Conservation (phyloP, 441 rosid species). For the Erysimum cheiri region DNA sequence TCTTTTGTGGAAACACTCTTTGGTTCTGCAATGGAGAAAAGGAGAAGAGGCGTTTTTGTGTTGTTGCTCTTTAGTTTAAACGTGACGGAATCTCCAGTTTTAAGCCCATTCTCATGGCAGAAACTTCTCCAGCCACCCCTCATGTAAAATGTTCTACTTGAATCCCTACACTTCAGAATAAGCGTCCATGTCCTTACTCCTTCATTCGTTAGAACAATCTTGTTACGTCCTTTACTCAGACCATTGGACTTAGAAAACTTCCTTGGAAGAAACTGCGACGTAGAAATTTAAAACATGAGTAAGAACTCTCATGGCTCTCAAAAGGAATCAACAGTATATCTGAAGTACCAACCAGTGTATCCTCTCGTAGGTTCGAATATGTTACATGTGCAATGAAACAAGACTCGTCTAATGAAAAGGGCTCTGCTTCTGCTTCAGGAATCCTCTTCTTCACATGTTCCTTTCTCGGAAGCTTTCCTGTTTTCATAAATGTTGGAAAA, state of each 20-base stretch:
- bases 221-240: slow-evolving; percentile 14
- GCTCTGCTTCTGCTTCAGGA: slow-evolving; percentile 7
- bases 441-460: slow-evolving; percentile 18
- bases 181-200: slow-evolving; percentile 2
- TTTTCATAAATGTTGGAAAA: background rate
- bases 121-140: slow-evolving; percentile 31
- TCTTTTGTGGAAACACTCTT: background rate
- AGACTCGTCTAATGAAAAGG: slow-evolving; percentile 16
- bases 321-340: background rate
- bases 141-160: slow-evolving; percentile 18
- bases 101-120: slow-evolving; percentile 23
- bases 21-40: background rate
- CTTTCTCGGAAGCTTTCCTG: background rate
- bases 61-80: slow-evolving; percentile 25
- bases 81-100: slow-evolving; percentile 21
- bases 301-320: background rate
- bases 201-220: slow-evolving; percentile 32
- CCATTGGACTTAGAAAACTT: slow-evolving; percentile 25
- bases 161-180: background rate
- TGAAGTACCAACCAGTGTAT: slow-evolving; percentile 27
- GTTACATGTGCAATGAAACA: slow-evolving; percentile 29
- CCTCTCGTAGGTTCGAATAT: background rate
- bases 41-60: background rate
- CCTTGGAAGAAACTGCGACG: slow-evolving; percentile 24
- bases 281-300: background rate